Evolutionary conservation across 23 red algal species (phyloP), one percentile per base, ranked within the genome.

Genomic region (Chondrus crispus): DNA sequence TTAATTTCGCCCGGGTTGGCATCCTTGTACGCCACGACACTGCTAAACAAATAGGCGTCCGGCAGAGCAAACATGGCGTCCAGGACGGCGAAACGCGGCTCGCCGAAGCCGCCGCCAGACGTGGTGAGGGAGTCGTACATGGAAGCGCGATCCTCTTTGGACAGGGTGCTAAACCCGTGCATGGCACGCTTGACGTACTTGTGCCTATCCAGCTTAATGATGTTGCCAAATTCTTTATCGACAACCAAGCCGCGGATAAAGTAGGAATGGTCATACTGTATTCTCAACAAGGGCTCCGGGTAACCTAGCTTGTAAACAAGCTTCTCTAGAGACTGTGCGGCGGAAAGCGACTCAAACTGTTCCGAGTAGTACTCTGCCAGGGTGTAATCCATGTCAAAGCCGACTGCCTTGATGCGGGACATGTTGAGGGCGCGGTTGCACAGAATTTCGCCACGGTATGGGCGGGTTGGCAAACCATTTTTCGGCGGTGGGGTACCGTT

Each of bases 301-400:
- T 99, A 99, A 4, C 97, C 94, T 18, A 98, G 87, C 3, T 40
- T 60, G 7, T 85, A 39, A 14, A 99, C 94, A 16, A 96, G 81
- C 64, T 93, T 95, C 30, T 92, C 80, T 83, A 98, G 82, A 9
- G 95, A 94, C 38, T 80, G 85, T 2, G 89, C 89, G 50, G 90
- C 95, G n/a, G 94, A 84, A 3, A 99, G 85, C 3, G 78, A 80
- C 87, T 99, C 97, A 81, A 99, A 96, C 16, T 52, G 62, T 52
- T 99, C 94, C 39, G 93, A 74, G 39, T 93, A 91, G 89, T 99
- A 99, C 92, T 90, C 80, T 41, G 90, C 91, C 22, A 99, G 74
- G 33, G 97, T 99, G 70, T 99, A 99, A 68, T 99, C 97, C 97
- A 99, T 99, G 54, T 99, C 94, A 84, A 99, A 99, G 22, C 97